phyloP scores from a whole-genome alignment of 768 basidiomycete species.

The Polyporus arcularius region DNA sequence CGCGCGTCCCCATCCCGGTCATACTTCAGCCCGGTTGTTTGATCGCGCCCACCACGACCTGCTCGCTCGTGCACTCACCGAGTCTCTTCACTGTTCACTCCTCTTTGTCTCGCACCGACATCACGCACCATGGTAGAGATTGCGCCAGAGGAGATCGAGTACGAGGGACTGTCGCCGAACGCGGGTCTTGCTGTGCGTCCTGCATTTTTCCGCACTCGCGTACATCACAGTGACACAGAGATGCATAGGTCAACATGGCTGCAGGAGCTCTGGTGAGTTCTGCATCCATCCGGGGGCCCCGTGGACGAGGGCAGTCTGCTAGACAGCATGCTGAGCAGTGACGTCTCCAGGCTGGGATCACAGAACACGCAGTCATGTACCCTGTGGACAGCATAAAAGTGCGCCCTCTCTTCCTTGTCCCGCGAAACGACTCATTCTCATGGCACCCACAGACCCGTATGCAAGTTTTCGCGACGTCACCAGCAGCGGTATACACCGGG shows the following conservation, averaged over 20 bases:
- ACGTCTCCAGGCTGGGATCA: constrained; percentile 84
- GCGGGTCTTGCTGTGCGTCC: constrained; percentile 71
- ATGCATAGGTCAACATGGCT: constrained; percentile 85
- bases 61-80: constrained; percentile 29
- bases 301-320: not conserved
- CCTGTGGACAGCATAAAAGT: constrained; percentile 99
- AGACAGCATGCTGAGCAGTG: constrained; percentile 7
- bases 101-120: not conserved
- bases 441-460: constrained; percentile 81
- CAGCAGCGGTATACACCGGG: constrained; percentile 83
- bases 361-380: constrained; percentile 99
- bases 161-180: constrained; percentile 72
- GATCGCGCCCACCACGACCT: constrained; percentile 3
- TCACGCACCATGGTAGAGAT: constrained; percentile 39
- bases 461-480: constrained; percentile 93
- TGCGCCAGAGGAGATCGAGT: constrained; percentile 51
- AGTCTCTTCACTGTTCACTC: not conserved
- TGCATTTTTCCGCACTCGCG: not conserved
- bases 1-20: not conserved
- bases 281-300: not conserved
- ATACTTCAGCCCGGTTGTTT: not conserved
- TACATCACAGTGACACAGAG: constrained; percentile 12
- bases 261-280: constrained; percentile 89
- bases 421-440: not conserved
- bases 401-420: constrained; percentile 26